These are phyloP conservation scores for Typha latifolia DNA, from an alignment of 176 grass and related monocot genomes.

Conservation along the genomic window DNA sequence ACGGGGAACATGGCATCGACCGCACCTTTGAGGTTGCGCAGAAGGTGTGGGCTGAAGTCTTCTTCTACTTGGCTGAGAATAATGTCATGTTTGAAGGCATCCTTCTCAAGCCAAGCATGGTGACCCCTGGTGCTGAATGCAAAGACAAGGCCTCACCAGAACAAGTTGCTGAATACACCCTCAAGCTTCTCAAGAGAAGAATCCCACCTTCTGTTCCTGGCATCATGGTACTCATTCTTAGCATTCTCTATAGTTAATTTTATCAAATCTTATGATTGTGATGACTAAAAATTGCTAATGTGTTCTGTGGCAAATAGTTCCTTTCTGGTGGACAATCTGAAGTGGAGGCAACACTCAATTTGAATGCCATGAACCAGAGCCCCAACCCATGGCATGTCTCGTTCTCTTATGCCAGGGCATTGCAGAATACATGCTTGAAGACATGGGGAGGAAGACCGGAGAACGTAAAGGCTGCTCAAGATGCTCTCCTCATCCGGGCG, in stretches of 20 bases:
- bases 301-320: conserved; percentile 47
- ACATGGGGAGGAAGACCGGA: conserved; percentile 77
- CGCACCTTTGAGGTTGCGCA: conserved; percentile 82
- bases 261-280: not conserved
- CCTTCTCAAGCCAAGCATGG: conserved; percentile 98
- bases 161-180: conserved; percentile 71
- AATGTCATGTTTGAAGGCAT: conserved; percentile 87
- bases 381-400: conserved; percentile 94
- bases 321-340: conserved; percentile 93
- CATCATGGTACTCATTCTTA: conserved; percentile 59
- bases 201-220: conserved; percentile 85
- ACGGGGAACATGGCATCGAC: conserved; percentile 77
- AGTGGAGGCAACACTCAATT: conserved; percentile 86
- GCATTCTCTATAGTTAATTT: too few relatives aligned
- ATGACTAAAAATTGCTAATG: not conserved
- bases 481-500: conserved; percentile 61
- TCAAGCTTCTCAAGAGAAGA: conserved; percentile 90
- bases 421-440: conserved; percentile 99
- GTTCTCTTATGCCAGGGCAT: conserved; percentile 83
- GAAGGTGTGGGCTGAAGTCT: conserved; percentile 85
- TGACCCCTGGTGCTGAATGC: conserved; percentile 86
- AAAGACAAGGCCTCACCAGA: conserved; percentile 66
- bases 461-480: conserved; percentile 83
- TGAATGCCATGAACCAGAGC: conserved; percentile 97
- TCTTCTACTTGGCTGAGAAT: conserved; percentile 91